These are phyloP conservation scores for Benincasa hispida DNA, from an alignment of 306 rosid genomes.

Conservation along the genomic window DNA sequence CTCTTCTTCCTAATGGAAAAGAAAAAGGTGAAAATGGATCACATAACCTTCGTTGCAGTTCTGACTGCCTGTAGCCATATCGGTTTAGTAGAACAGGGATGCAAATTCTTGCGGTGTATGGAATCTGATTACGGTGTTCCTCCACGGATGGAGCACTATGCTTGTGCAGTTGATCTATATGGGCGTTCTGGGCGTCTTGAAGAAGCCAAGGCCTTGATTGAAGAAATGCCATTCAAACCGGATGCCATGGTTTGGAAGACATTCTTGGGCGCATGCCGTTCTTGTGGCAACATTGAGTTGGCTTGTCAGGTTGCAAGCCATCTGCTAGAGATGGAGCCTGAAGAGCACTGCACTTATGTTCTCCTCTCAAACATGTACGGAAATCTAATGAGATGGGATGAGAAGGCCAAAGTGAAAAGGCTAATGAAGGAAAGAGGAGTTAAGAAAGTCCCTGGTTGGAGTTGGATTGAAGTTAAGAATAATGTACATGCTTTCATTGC, in stretches of 20 bases:
- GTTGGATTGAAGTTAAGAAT: slow-evolving; percentile 71
- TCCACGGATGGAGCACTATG: slow-evolving; percentile 65
- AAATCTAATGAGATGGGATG: slow-evolving; percentile 52
- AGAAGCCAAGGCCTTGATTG: slow-evolving; percentile 52
- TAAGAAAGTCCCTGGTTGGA: slow-evolving; percentile 75
- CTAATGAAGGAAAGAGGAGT: slow-evolving; percentile 69
- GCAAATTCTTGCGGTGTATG: slow-evolving; percentile 34
- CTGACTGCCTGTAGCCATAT: slow-evolving; percentile 77
- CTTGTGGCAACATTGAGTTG: slow-evolving; percentile 59
- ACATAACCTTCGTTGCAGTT: slow-evolving; percentile 76
- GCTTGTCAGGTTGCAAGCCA: slow-evolving; percentile 52
- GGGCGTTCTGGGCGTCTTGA: slow-evolving; percentile 57
- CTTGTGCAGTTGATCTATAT: slow-evolving; percentile 66
- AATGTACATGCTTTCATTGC: slow-evolving; percentile 74
- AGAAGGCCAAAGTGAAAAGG: slow-evolving; percentile 52
- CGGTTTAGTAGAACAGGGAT: slow-evolving; percentile 65
- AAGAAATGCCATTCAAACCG: slow-evolving; percentile 59
- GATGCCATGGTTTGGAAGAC: slow-evolving; percentile 58
- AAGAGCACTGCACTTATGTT: slow-evolving; percentile 70
- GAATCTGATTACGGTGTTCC: slow-evolving; percentile 44
- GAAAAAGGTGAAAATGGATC: slow-evolving; percentile 58
- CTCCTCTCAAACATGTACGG: slow-evolving; percentile 62
- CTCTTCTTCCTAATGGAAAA: slow-evolving; percentile 51
- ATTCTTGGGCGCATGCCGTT: slow-evolving; percentile 66
- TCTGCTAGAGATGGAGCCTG: slow-evolving; percentile 58